Base-by-base conservation (phyloP, 73 alveolate species). In the Stentor roeselii region DNA sequence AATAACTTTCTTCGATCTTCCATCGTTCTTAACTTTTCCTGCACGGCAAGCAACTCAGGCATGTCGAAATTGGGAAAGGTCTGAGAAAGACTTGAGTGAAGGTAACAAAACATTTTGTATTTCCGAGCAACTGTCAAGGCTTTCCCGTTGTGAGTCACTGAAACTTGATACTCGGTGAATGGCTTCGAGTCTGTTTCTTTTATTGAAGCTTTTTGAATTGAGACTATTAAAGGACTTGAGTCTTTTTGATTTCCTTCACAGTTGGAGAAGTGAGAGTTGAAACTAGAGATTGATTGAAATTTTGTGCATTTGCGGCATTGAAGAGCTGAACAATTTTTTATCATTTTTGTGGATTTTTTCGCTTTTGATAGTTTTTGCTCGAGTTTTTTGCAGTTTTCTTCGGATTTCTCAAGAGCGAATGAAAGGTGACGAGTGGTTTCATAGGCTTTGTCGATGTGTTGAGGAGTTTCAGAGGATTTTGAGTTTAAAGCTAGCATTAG, bases 101-200 rank as follows among this genome's bases (percentile, higher is more conserved):
- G 84, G 32, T 78, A 77, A 83, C 96, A 92, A 83, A 94, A 94
- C 36, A 89, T 90, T 67, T 93, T 94, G 76, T 94, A 94, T 77
- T 88, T 87, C 75, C 95, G 58, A 36, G 89, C 60, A 30, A 92
- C 85, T 3, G 78, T 88, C 96, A 96, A 94, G 39, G 89, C 78
- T 42, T 90, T 92, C 59, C 82, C 90, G 27, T 86, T 84, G 36
- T 83, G 80, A 59, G 85, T 60, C 35, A 93, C 86, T 67, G 89
- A 59, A 34, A 94, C 86, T 77, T 92, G 92, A 61, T 94, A 94
- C 75, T 94, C 98, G 30, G 98, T 94, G 60, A 80, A 94, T 21
- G 96, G 95, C 30, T 76, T 41, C 1, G 36, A 15, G 0, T 40
- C 84, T 37, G 14, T n/a, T 32, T 41, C 84, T 21, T 40, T 15